These are phyloP conservation scores for Wickerhamiella kurtzmanii DNA, from an alignment of 805 yeast species.

Conservation along the genomic window DNA sequence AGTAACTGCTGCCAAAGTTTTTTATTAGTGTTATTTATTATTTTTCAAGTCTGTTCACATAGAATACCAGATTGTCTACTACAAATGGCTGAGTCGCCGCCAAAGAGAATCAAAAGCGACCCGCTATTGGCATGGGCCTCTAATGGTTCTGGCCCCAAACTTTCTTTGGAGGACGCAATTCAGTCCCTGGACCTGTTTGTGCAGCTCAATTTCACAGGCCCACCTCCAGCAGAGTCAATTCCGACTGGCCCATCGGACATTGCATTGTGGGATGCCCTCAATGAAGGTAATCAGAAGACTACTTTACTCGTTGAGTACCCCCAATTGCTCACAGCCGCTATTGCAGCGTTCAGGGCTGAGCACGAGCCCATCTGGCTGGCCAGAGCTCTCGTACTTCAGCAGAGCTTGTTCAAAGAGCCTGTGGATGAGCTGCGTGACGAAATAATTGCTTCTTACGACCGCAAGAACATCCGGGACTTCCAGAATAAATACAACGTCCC, in stretches of 20 bases:
- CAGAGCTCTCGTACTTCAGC: conserved; percentile 26
- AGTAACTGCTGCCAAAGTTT: too few species aligned
- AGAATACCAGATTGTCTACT: not conserved
- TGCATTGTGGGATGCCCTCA: conserved; percentile 30
- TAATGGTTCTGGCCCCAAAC: not conserved
- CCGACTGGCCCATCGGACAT: conserved; percentile 2
- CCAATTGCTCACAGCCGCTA: conserved; percentile 31
- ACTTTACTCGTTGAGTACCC: conserved; percentile 48
- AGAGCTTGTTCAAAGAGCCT: conserved; percentile 21
- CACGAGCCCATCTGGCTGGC: conserved; percentile 27
- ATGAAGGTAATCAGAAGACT: conserved; percentile 55
- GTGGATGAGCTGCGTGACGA: conserved; percentile 21
- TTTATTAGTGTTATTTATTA: too few species aligned
- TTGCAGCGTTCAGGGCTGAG: conserved; percentile 33
- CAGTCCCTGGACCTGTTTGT: conserved; percentile 44
- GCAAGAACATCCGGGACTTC: conserved; percentile 21
- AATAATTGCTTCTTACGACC: conserved; percentile 12
- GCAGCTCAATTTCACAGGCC: conserved; percentile 77
- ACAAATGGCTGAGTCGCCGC: not conserved
- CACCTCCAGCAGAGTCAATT: conserved; percentile 27
- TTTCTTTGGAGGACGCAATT: conserved; percentile 1
- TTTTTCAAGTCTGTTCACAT: too few species aligned
- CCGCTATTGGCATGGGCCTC: not conserved
- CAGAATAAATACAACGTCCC: conserved; percentile 23
- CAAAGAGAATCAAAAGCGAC: not conserved